phyloP scores from a whole-genome alignment of 164 flowering plant species.

The Chloranthus sessilifolius region DNA sequence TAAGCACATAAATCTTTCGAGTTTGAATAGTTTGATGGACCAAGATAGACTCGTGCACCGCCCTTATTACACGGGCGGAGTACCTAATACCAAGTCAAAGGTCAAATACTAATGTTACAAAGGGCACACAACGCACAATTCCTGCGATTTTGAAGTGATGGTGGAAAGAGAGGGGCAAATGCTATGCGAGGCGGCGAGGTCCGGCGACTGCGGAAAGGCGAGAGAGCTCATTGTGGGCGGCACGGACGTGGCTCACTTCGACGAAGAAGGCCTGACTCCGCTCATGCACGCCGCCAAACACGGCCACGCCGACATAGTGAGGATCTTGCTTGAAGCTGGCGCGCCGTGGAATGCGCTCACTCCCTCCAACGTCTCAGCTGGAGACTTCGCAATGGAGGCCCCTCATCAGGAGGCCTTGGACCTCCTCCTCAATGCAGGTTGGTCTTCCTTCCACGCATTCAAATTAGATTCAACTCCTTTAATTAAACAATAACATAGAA shows the following conservation, averaged over 20 bases:
- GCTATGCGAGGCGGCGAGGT: constrained; percentile 59
- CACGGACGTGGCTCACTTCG: constrained; percentile 71
- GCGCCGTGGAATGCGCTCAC: constrained; percentile 96
- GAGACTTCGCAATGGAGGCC: constrained; percentile 85
- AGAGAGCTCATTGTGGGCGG: constrained; percentile 46
- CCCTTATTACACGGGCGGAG: too few species aligned
- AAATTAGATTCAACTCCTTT: too few species aligned
- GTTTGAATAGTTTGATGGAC: too few species aligned
- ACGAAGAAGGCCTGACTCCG: constrained; percentile 68
- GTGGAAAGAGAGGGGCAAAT: constrained; percentile 28
- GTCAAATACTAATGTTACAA: too few species aligned
- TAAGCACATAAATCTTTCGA: too few species aligned
- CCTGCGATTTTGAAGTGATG: too few species aligned
- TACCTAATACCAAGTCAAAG: too few species aligned
- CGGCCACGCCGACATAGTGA: constrained; percentile 53
- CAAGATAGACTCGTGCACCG: too few species aligned
- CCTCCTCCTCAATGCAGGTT: constrained; percentile 86
- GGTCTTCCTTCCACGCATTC: too few species aligned
- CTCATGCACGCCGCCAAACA: constrained; percentile 88
- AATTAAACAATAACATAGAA: too few species aligned
- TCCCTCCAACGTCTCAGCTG: constrained; percentile 77
- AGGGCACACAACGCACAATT: too few species aligned
- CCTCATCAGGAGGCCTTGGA: constrained; percentile 85
- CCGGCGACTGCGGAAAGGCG: constrained; percentile 43
- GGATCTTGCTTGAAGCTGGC: constrained; percentile 50